phyloP scores from a whole-genome alignment of 176 grass and related monocot genomes.

The Eleusine coracana region DNA sequence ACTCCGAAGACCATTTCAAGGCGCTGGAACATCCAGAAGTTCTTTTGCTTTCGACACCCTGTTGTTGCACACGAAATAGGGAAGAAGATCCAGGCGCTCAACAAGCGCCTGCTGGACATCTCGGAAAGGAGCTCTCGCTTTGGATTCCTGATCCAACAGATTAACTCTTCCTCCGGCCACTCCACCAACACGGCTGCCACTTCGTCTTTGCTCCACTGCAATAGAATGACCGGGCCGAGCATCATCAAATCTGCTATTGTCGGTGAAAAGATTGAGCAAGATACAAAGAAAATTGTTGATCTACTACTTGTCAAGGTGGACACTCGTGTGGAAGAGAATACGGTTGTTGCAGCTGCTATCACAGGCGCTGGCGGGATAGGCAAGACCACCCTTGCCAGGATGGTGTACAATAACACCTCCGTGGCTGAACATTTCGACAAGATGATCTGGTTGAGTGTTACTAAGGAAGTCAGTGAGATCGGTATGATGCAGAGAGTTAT shows the following conservation, averaged over 20 bases:
- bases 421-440: slow-evolving; percentile 6
- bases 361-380: slow-evolving; percentile 36
- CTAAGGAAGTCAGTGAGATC: background rate
- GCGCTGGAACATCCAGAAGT: background rate
- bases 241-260: slow-evolving; percentile 5
- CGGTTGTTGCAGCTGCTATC: slow-evolving; percentile 17
- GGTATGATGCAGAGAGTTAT: background rate
- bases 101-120: slow-evolving; percentile 27
- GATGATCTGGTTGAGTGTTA: slow-evolving; percentile 17
- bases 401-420: background rate
- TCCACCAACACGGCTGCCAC: background rate
- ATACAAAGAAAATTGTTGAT: background rate
- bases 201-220: background rate
- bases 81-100: slow-evolving; percentile 34
- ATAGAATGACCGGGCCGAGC: background rate
- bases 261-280: slow-evolving; percentile 24
- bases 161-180: background rate
- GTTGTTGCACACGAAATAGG: slow-evolving; percentile 12
- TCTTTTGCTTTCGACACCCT: background rate
- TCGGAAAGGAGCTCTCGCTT: background rate
- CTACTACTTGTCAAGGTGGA: slow-evolving; percentile 12
- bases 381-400: slow-evolving; percentile 50
- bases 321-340: background rate
- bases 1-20: background rate
- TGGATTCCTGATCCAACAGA: background rate